Base-by-base conservation (phyloP, 2,329 filamentous ascomycete species). In the Gnomoniopsis sp. region DNA sequence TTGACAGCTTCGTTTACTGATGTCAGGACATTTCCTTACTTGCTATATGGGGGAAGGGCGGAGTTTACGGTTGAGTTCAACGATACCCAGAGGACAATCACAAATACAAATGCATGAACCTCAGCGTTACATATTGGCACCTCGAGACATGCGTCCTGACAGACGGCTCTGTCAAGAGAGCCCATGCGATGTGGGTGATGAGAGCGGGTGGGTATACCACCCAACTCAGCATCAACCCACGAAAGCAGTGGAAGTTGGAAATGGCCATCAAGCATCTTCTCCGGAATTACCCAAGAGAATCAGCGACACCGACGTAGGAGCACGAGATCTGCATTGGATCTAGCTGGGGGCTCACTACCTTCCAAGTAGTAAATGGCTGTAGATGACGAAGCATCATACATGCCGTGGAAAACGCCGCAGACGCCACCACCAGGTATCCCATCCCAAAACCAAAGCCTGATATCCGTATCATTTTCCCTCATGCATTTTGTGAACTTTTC, bases 231-330 rank as follows among this genome's bases (percentile, higher is more conserved):
- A n/a, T 33, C 15, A 38, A 55, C 43, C 56, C 43, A 41, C 49
- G 44, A 44, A 48, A 44, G 19, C 36, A 51, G 33, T 51, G 53
- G 62, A 60, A 66, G 21, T 47, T 47, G 67, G 73, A 74, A 77
- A 82, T 96, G 91, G 91, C 91, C 86, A 92, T 96, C 91, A 91
- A 96, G 91, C 91, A 73, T 95, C 86, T 84, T 90, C 88, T 79
- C 81, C 79, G 70, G 74, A 75, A 69, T 70, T 58, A 65, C 67
- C 70, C 72, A 71, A 69, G 77, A 85, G 87, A 91, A 81, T 93
- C 89, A 76, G 91, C 91, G 91, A 96, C 91, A 96, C 91, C 91
- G 92, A 83, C 71, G 80, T 77, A 81, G 80, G 77, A 77, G 76
- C 75, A 76, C 74, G 76, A 81, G 78, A 82, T 83, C 79, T 78